Conservation (phyloP, 768 basidiomycete species). For the Leucosporidium scottii region DNA sequence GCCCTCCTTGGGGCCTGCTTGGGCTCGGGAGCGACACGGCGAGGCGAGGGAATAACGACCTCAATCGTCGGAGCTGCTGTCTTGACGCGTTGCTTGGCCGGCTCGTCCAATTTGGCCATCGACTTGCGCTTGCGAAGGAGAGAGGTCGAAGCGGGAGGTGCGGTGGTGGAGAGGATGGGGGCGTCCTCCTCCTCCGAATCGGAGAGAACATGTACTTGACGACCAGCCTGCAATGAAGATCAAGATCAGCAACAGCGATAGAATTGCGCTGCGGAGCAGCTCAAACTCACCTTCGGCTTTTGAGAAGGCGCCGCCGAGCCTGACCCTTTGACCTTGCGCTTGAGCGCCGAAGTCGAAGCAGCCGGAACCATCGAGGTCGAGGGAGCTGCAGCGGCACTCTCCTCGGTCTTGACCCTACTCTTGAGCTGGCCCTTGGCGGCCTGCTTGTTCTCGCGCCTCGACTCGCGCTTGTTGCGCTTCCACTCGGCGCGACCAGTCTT, state of each 20-base stretch:
- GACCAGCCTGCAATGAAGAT: constrained; percentile 9
- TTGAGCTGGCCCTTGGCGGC: neutral
- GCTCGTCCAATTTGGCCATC: no score
- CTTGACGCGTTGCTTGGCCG: no score
- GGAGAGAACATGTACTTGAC: neutral
- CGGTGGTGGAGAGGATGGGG: no score
- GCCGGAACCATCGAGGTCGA: neutral
- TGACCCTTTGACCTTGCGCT: neutral
- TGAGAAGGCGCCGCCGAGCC: neutral
- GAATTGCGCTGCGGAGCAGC: neutral
- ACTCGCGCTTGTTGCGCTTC: neutral
- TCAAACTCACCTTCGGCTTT: constrained; percentile 11
- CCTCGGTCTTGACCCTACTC: neutral
- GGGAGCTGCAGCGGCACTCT: neutral
- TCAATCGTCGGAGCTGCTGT: no score
- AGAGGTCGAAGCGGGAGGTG: no score
- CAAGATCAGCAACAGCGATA: neutral
- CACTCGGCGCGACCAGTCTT: neutral
- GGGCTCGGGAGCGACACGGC: no score
- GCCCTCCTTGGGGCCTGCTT: neutral
- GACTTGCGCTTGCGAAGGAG: no score
- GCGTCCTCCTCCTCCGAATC: no score
- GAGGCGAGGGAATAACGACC: no score
- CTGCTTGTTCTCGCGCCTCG: constrained; percentile 1
- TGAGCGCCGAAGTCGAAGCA: neutral